Evolutionary conservation across 371 early-diverging fungal genomes (phyloP).

Genomic region (Lichtheimia hyalospora): DNA sequence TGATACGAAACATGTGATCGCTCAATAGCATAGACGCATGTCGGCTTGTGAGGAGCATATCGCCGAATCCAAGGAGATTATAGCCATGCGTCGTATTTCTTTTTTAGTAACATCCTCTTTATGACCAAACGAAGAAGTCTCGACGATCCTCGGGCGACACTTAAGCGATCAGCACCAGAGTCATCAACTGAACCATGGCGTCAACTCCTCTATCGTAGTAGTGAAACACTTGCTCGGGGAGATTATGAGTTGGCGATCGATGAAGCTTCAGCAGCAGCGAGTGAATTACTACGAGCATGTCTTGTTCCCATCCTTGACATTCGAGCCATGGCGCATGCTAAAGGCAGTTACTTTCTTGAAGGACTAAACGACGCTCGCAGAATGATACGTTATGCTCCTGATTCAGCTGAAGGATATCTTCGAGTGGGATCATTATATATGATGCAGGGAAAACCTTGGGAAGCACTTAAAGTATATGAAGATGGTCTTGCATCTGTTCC

Average conservation of each 20-base stretch:
- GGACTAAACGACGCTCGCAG: slow-evolving; percentile 5
- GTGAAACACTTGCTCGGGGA: slow-evolving; percentile 1
- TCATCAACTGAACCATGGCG: not conserved
- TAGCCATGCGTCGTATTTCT: not conserved
- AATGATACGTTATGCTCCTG: slow-evolving; percentile 6
- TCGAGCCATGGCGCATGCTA: slow-evolving; percentile 1
- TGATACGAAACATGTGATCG: too few species aligned
- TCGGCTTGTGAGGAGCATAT: slow-evolving; percentile 1
- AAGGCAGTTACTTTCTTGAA: slow-evolving; percentile 2
- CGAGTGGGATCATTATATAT: slow-evolving; percentile 5
- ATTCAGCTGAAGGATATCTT: slow-evolving; percentile 1
- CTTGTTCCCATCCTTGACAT: slow-evolving; percentile 7
- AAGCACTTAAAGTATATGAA: slow-evolving; percentile 5
- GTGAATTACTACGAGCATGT: not conserved
- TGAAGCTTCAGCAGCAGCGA: not conserved
- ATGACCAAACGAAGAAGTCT: not conserved
- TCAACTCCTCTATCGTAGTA: not conserved
- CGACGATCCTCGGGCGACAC: not conserved
- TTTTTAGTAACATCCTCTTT: not conserved
- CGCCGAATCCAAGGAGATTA: not conserved
- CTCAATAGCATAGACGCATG: not conserved
- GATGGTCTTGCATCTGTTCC: not conserved
- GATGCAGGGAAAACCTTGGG: slow-evolving; percentile 5
- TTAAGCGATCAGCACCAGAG: not conserved
- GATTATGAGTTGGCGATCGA: slow-evolving; percentile 1